Evolutionary conservation across 352 stramenopile genomes (phyloP).

Genomic region (Aphanomyces stellatus): DNA sequence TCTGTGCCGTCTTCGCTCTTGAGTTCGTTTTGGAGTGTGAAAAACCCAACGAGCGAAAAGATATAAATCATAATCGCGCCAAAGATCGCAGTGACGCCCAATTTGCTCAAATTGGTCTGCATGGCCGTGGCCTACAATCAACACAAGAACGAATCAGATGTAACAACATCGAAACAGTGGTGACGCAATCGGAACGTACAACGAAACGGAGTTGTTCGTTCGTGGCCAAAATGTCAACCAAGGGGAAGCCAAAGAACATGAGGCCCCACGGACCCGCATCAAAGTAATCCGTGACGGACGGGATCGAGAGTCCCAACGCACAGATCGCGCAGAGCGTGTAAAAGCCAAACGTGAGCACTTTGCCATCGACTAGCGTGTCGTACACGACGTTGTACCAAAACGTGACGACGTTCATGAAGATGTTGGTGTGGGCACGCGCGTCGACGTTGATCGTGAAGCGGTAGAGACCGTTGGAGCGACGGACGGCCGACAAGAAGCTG

Average conservation of each 20-base stretch:
- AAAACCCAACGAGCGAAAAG: constrained; percentile 18
- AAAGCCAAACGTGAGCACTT: not conserved
- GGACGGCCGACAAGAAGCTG: not conserved
- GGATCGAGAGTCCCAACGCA: constrained; percentile 9
- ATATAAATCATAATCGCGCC: constrained; percentile 20
- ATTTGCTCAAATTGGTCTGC: constrained; percentile 16
- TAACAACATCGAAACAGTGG: not conserved
- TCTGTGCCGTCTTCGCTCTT: not conserved
- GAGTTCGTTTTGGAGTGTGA: constrained; percentile 16
- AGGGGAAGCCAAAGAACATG: constrained; percentile 18
- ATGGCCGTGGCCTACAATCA: constrained; percentile 10
- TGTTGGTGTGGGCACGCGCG: not conserved
- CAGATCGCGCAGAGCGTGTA: constrained; percentile 18
- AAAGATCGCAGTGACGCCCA: constrained; percentile 17
- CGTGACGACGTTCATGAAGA: not conserved
- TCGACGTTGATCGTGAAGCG: constrained; percentile 14
- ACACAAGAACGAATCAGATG: not conserved
- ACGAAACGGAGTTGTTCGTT: constrained; percentile 20
- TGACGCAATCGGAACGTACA: not conserved
- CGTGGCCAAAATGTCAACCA: constrained; percentile 17
- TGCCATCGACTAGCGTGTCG: constrained; percentile 1
- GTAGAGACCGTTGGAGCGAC: not conserved
- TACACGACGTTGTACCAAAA: constrained; percentile 17
- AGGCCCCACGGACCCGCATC: constrained; percentile 14
- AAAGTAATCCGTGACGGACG: not conserved